Percentiles rank a stretch among this genome's conserved stretches.
Conservation (phyloP, 1,284 basidiomycete genomes). For the Rhodotorula sp. region DNA sequence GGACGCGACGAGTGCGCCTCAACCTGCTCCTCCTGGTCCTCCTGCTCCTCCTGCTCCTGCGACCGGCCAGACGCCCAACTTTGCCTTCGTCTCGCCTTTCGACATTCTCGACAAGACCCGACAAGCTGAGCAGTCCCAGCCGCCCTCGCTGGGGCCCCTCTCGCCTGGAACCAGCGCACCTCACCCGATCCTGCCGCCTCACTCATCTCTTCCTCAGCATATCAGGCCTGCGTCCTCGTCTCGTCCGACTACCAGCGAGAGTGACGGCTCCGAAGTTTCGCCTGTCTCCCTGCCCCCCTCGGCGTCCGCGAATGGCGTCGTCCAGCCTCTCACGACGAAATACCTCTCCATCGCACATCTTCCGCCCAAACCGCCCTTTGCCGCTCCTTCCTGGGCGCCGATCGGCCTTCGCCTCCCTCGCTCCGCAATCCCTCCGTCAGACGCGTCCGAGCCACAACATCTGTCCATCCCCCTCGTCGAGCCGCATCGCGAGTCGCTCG, state of each 20-base stretch:
- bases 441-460: constrained; percentile 4
- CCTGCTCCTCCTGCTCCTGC: neutral
- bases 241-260: too few species aligned
- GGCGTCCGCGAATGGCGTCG: neutral
- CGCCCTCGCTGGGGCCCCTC: neutral
- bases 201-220: neutral
- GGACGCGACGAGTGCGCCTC: too few species aligned
- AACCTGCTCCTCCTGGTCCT: neutral
- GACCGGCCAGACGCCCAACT: neutral
- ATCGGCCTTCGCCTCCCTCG: constrained; percentile 12
- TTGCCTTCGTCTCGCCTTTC: constrained; percentile 29
- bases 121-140: neutral
- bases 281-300: neutral
- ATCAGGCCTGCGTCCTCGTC: neutral
- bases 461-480: constrained; percentile 11
- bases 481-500: constrained; percentile 16
- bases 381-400: constrained; percentile 1
- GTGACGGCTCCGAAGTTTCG: neutral
- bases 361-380: neutral
- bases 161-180: neutral
- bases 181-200: neutral
- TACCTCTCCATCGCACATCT: constrained; percentile 11
- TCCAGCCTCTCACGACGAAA: neutral
- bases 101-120: constrained; percentile 14
- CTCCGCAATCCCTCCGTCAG: neutral